phyloP scores from a whole-genome alignment of 2,329 filamentous ascomycete genomes.

The Cordyceps tenuipes region DNA sequence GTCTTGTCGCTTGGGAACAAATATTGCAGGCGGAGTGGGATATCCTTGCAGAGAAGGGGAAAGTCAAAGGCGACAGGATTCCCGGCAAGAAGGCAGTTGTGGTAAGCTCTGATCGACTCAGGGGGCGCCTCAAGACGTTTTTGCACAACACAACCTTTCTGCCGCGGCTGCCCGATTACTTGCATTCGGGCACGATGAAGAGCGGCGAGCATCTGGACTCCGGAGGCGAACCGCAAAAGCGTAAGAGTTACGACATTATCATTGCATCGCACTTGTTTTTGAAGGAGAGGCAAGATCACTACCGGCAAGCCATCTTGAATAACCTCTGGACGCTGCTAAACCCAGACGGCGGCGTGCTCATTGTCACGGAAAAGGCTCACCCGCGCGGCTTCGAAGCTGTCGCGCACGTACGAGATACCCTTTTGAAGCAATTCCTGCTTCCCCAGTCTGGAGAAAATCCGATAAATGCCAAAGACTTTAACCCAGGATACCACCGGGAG shows the following conservation, averaged over 20 bases:
- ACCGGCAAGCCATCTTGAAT: constrained; percentile 70
- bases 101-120: constrained; percentile 64
- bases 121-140: constrained; percentile 65
- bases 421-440: constrained; percentile 68
- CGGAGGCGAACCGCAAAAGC: constrained; percentile 42
- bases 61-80: constrained; percentile 35
- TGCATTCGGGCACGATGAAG: constrained; percentile 54
- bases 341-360: constrained; percentile 74
- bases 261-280: constrained; percentile 81
- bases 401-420: constrained; percentile 69
- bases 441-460: constrained; percentile 31
- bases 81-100: constrained; percentile 74
- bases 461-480: constrained; percentile 28
- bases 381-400: constrained; percentile 89
- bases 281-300: constrained; percentile 63
- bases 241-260: constrained; percentile 83
- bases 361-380: constrained; percentile 85
- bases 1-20: constrained; percentile 67
- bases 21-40: constrained; percentile 77
- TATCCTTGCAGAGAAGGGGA: constrained; percentile 47
- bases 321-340: constrained; percentile 86
- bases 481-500: constrained; percentile 31
- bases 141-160: constrained; percentile 88
- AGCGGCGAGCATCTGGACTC: constrained; percentile 49
- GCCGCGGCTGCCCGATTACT: constrained; percentile 80